Evolutionary conservation across 139 green algal genomes (phyloP).

Genomic region (Zygnema cylindricum): DNA sequence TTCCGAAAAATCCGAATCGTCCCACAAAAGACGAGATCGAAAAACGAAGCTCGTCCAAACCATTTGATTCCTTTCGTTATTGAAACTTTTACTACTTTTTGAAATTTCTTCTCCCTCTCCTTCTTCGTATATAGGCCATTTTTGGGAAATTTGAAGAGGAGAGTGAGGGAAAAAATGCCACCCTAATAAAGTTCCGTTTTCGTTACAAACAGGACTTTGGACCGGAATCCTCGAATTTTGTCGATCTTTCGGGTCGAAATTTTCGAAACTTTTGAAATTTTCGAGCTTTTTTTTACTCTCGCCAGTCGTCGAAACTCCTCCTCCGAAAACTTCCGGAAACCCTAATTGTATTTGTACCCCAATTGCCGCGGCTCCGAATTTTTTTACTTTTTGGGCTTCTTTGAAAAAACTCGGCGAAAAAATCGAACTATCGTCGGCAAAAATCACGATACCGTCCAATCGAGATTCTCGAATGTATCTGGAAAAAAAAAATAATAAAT

Average conservation of each 20-base stretch:
- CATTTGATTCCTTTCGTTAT: neutral
- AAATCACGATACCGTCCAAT: slow-evolving; percentile 46
- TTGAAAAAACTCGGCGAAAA: slow-evolving; percentile 29
- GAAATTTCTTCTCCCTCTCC: neutral
- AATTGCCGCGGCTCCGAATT: slow-evolving; percentile 31
- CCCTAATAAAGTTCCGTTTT: slow-evolving; percentile 6
- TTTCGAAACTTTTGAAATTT: neutral
- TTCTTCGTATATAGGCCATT: neutral
- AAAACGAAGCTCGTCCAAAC: slow-evolving; percentile 1
- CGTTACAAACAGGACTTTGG: slow-evolving; percentile 37
- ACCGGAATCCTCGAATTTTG: slow-evolving; percentile 12
- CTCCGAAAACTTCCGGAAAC: slow-evolving; percentile 4
- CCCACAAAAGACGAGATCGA: neutral
- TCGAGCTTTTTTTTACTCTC: slow-evolving; percentile 4
- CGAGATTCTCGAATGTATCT: slow-evolving; percentile 37
- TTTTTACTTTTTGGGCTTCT: slow-evolving; percentile 19
- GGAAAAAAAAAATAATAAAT: too few species aligned
- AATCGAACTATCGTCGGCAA: slow-evolving; percentile 37
- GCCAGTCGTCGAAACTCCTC: neutral
- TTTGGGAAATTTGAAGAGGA: neutral
- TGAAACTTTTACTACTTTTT: neutral
- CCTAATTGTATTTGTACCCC: slow-evolving; percentile 34
- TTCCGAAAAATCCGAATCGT: neutral
- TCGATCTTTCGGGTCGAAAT: neutral
- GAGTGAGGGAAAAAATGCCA: slow-evolving; percentile 28